Base-by-base conservation (phyloP, 2,329 filamentous ascomycete genomes). In the Venturia pyrina region DNA sequence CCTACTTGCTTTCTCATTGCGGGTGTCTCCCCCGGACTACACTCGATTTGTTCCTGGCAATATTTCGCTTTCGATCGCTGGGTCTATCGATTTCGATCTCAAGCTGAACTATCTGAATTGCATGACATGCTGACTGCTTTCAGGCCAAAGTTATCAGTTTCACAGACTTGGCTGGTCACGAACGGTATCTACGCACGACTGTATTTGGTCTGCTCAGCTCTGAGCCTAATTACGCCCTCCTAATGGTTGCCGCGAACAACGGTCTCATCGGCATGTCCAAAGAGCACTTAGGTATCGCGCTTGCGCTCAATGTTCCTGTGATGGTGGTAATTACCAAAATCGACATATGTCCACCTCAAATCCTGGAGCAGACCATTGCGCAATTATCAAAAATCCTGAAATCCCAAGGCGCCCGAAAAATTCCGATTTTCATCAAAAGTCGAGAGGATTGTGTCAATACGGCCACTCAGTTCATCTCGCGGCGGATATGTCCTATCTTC, bases 301-400 rank as follows among this genome's bases (percentile, higher is more conserved):
- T 98, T 41, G 93, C 95, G 0, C 81, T 99, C 63, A 98, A 98
- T 73, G 93, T 99, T 13, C 95, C 95, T 0, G 91, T 99, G 71
- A 96, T 99, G 91, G 93, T 98, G 3, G 88, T 97, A 69, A 87
- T 98, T 69, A 99, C 93, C 76, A 99, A 98, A 80, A 96, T 98
- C 69, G 95, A 98, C 75, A 98, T 98, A 66, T 98, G 95, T 76
- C 95, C 95, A 28, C 92, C 93, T 1, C 90, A 98, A 70, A 97
- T 99, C 72, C 81, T 99, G 32, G 87, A 96, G 78, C 89, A 98
- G 79, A 99, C 95, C 28, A 87, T 98, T 59, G 89, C 87, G 13
- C 93, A 98, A 76, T 85, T 99, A 68, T 93, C 87, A 64, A 90
- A 93, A 73, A 97, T 99, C 63, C 82, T 99, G 70, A 96, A 96